Conservation (phyloP, 2,329 filamentous ascomycete genomes). For the Colletotrichum chrysophilum region DNA sequence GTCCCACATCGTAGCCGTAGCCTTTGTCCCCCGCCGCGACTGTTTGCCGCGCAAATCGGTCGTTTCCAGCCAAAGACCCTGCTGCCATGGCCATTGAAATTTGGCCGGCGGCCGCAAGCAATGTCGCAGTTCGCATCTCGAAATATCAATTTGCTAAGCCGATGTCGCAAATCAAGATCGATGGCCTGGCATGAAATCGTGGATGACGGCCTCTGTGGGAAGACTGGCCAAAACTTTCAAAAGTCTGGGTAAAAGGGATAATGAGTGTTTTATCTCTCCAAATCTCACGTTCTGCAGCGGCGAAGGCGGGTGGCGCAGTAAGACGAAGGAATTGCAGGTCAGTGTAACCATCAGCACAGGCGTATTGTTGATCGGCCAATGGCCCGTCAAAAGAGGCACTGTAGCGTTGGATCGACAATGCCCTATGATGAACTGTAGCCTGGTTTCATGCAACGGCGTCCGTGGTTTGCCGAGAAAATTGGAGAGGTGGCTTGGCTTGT, state of each 20-base stretch:
- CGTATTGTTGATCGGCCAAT: not conserved
- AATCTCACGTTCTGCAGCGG: not conserved
- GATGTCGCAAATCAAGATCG: not conserved
- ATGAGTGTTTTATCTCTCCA: not conserved
- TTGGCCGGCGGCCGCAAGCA: not conserved
- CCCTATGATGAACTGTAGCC: not conserved
- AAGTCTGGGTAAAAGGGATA: not conserved
- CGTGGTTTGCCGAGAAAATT: not conserved
- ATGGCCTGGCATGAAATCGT: not conserved
- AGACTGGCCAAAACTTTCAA: not conserved
- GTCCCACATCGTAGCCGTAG: not conserved
- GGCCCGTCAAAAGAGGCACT: fast-evolving
- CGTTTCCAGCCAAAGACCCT: not conserved
- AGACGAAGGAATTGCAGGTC: not conserved
- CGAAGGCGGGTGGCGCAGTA: not conserved
- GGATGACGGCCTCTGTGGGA: not conserved
- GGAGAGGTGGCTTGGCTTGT: not conserved
- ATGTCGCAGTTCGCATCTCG: not conserved
- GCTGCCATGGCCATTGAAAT: not conserved
- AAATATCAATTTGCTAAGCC: not conserved
- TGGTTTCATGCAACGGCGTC: not conserved
- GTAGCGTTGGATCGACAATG: not conserved
- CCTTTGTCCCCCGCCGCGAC: not conserved
- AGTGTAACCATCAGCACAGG: not conserved
- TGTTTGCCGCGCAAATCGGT: not conserved